These are phyloP conservation scores for Cyberlindnera amylophila DNA, from an alignment of 805 yeast genomes.

Conservation along the genomic window DNA sequence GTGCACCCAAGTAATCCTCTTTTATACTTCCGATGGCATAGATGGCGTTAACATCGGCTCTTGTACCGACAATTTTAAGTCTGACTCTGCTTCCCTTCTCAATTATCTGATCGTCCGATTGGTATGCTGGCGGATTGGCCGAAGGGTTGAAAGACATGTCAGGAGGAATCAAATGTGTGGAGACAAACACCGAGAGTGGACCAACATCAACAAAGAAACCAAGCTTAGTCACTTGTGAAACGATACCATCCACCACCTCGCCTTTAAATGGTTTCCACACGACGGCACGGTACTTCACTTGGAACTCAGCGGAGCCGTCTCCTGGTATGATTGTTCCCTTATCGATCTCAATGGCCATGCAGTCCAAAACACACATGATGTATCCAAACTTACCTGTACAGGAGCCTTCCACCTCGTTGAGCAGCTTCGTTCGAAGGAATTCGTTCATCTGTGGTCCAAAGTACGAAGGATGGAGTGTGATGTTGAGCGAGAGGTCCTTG, in stretches of 20 bases:
- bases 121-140: conserved; percentile 97
- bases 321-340: conserved; percentile 89
- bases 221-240: conserved; percentile 87
- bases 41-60: conserved; percentile 95
- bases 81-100: conserved; percentile 93
- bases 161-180: conserved; percentile 90
- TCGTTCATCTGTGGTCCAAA: conserved; percentile 98
- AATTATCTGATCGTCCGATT: conserved; percentile 89
- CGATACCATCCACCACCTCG: conserved; percentile 96
- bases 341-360: conserved; percentile 92
- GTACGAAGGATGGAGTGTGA: conserved; percentile 94
- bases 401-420: conserved; percentile 96
- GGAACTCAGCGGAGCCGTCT: conserved; percentile 93
- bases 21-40: conserved; percentile 97
- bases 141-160: conserved; percentile 93
- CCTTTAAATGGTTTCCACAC: conserved; percentile 99
- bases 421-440: conserved; percentile 79
- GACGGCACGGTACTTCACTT: conserved; percentile 92
- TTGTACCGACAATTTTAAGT: conserved; percentile 92
- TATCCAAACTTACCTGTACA: conserved; percentile 99
- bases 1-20: conserved; percentile 94
- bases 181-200: conserved; percentile 89
- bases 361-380: conserved; percentile 91
- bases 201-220: conserved; percentile 99
- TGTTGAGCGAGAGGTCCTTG: conserved; percentile 86